Base-by-base conservation (phyloP, 2,329 filamentous ascomycete species). In the Pseudogymnoascus sp. region DNA sequence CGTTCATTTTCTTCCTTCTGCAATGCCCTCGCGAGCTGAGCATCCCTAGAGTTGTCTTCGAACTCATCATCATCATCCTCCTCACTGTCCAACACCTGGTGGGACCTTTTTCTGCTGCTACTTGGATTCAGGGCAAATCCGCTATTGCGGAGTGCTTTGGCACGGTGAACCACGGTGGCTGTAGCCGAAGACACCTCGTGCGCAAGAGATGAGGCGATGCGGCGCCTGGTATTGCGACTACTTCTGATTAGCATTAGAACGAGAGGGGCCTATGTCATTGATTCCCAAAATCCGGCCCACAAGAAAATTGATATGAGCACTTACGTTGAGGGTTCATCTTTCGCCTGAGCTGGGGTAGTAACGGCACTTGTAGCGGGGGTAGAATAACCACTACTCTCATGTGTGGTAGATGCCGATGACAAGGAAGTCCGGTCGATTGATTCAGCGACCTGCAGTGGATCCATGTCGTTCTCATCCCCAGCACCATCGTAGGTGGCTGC, bases 281-380 rank as follows among this genome's bases (percentile, higher is more conserved):
- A 25, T 23, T 23, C 42, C 11, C 3, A 7, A 25, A 46, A 14
- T 14, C 21, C 5, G 21, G 42, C 21, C 18, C 18, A 8, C 12
- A 12, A 46, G 40, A 42, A 42, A 23, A 11, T 3, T n/a, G 42
- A 8, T 42, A 42, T 65, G 63, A 25, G 66, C 67, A 69, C 66
- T 68, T 68, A 69, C 71, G 65, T 72, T 68, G 28, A 34, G 46
- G 46, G 25, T 56, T 56, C 46, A 56, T 56, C 8, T 31, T 56
- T 77, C 75, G 21, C 68, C 14, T 69, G 43, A 7, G 76, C 78
- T 3, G 84, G 85, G 8, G 85, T 87, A 16, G 77, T 78, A 56
- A 78, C 76, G 62, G 80, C 77, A 72, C 84, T 87, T 18, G 87
- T 89, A 38, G 78, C 82, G 3, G 86, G 85, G 3, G 87, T 89